Evolutionary conservation across 495 filamentous ascomycete species (phyloP).

Genomic region (Hypoxylon lienhwacheense): DNA sequence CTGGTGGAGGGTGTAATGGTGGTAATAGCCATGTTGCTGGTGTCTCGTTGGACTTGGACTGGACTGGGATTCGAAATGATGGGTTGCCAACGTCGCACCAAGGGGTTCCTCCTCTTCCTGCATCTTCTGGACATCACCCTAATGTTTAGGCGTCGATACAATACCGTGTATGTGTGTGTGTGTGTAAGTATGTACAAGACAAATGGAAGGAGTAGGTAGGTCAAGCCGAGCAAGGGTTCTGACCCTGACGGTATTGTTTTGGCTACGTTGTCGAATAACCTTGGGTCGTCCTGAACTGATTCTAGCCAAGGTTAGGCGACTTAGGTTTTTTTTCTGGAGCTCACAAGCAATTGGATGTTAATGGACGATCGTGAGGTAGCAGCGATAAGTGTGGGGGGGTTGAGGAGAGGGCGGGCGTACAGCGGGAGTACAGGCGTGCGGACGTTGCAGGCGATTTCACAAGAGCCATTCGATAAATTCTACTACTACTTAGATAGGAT

Average conservation of each 20-base stretch:
- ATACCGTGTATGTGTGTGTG: too few species aligned
- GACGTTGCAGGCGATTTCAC: conserved; percentile 22
- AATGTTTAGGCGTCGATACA: conserved; percentile 32
- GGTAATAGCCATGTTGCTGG: conserved; percentile 17
- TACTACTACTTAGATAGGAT: conserved; percentile 6
- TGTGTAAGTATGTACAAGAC: too few species aligned
- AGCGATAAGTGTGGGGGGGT: conserved; percentile 33
- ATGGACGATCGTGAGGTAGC: conserved; percentile 31
- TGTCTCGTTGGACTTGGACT: conserved; percentile 30
- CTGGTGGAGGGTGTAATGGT: conserved; percentile 21
- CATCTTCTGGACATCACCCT: conserved; percentile 38
- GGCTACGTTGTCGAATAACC: conserved; percentile 37
- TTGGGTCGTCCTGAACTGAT: conserved; percentile 25
- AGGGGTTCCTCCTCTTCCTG: conserved; percentile 42
- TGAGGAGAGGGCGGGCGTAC: conserved; percentile 23
- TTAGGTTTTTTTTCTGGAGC: conserved; percentile 25
- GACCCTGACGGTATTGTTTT: too few species aligned
- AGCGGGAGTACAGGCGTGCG: conserved; percentile 9
- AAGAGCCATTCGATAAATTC: conserved; percentile 31
- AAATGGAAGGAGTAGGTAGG: conserved; percentile 25
- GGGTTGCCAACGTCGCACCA: conserved; percentile 41
- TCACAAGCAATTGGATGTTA: conserved; percentile 33
- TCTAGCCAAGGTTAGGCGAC: conserved; percentile 26
- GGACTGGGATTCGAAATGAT: conserved; percentile 40
- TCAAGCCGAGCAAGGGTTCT: conserved; percentile 33